These are phyloP conservation scores for Tilletia indica DNA, from an alignment of 1,284 basidiomycete species.

Conservation along the genomic window DNA sequence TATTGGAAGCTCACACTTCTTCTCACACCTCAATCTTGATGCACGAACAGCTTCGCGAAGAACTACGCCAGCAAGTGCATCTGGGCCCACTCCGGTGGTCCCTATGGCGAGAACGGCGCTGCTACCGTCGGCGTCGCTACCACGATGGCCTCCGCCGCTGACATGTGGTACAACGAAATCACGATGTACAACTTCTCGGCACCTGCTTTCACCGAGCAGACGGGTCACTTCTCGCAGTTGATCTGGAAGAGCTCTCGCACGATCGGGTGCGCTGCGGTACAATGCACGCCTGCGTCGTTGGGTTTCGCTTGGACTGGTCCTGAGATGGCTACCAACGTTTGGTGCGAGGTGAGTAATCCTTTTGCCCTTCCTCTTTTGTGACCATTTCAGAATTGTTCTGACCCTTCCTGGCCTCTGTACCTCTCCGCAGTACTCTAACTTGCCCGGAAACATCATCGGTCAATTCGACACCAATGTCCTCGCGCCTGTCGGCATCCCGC, in stretches of 20 bases:
- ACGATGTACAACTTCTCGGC: constrained; percentile 29
- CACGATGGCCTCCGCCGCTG: constrained; percentile 25
- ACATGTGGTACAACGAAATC: constrained; percentile 35
- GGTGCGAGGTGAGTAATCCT: constrained; percentile 26
- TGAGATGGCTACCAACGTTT: constrained; percentile 28
- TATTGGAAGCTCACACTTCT: no score
- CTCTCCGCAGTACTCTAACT: constrained; percentile 27
- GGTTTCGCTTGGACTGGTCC: constrained; percentile 16
- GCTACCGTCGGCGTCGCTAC: constrained; percentile 24
- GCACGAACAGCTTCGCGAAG: constrained; percentile 20
- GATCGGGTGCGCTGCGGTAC: constrained; percentile 31
- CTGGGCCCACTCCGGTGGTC: constrained; percentile 35
- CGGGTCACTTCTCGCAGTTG: constrained; percentile 43
- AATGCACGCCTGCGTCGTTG: constrained; percentile 24
- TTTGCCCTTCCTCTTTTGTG: no score
- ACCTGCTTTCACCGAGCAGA: constrained; percentile 28
- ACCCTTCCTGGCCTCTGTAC: background rate
- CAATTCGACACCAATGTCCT: constrained; percentile 29
- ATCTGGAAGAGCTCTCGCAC: constrained; percentile 30
- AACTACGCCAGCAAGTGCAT: constrained; percentile 28
- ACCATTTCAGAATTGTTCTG: background rate
- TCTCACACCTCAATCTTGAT: no score
- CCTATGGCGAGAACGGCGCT: constrained; percentile 38
- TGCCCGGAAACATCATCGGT: constrained; percentile 32
- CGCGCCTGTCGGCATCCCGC: background rate